Evolutionary conservation across 1,284 basidiomycete species (phyloP), one percentile per base, ranked within the genome.

Genomic region (Anthracocystis panici-leucophaei): DNA sequence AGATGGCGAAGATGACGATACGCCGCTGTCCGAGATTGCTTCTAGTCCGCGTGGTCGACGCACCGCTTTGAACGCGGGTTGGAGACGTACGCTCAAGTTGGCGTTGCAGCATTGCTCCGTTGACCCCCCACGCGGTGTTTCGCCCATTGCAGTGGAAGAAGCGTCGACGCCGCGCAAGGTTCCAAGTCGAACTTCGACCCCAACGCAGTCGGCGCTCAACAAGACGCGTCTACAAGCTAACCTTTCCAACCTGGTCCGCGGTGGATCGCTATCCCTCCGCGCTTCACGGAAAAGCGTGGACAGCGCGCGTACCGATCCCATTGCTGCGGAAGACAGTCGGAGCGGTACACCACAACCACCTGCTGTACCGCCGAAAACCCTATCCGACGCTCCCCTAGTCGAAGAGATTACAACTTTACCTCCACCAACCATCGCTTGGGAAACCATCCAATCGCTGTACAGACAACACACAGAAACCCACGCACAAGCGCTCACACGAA

Each of bases 1-100:
- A 0, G 58, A 63, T 3, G 61, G 63, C 12, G 69, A 74, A 5
- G 71, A 74, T 18, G 71, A 74, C 29, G 65, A 74, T 54, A 74
- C 57, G 21, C 71, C 71, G 14, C 38, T 74, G 1, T 68, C 65
- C 9, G 61, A 68, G 27, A 57, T 74, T 14, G 63, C 64, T 20
- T 52, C 69, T 3, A 33, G 31, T 10, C 35, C 57, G 1, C 63
- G 54, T 12, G 31, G 45, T 20, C 23, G 23, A 25, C 46, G 59
- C 14, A 25, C 31, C 29, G 10, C 58, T 10, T 11, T 23, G 31
- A 4, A 21, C 7, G 33, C 53, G 9, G 7, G 2, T 3, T 16
- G 38, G 3, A 44, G 63, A 25, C 5, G 25, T 2, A 57, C 53
- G 8, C 40, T 62, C 3, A 25, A n/a, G 1, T 20, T 70, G 1